Base-by-base conservation (phyloP, 352 stramenopile genomes). In the Globisporangium sylvaticum region DNA sequence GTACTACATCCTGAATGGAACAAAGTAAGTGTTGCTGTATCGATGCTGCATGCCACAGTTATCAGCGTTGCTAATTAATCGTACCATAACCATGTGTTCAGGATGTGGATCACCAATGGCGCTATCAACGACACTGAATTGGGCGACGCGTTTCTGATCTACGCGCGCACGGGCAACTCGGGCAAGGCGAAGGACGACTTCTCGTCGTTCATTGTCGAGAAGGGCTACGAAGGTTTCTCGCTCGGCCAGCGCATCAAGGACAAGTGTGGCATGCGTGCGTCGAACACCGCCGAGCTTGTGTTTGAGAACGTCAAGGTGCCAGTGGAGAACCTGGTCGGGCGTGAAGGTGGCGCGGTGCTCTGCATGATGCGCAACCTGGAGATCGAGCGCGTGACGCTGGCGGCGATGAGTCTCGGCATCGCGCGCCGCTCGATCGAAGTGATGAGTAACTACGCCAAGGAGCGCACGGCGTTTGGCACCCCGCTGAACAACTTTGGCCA, bases 81-180 rank as follows among this genome's bases (percentile, higher is more conserved):
- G 1, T 54, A 18, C 34, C 20, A 22, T 22, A 20, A 22, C 18
- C 61, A 50, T 48, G 63, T 18, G 63, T 29, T 25, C 29, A 92
- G 84, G 69, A 99, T 99, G 97, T 99, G 97, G 97, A 99, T 99
- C 79, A 99, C 98, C 7, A 99, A 99, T 76, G 98, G 97, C 24
- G 97, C 96, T n/a, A 65, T 99, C 22, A 97, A 98, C 76, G 89
- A 97, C 67, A 85, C 79, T 3, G 90, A 97, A 18, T 89, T 98
- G 27, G 98, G 98, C 37, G 98, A 99, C 76, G 80, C 93, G 27
- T 99, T 99, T 66, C 79, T 99, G 12, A 96, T 99, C 5, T 99
- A 99, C 77, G 97, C 97, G 20, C 86, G 94, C 58, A 99, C 97
- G 66, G 96, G 94, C 56, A 88, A 81, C 65, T 82, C 81, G 25